phyloP scores from a whole-genome alignment of 495 filamentous ascomycete species.

The Penicillium flavigenum region DNA sequence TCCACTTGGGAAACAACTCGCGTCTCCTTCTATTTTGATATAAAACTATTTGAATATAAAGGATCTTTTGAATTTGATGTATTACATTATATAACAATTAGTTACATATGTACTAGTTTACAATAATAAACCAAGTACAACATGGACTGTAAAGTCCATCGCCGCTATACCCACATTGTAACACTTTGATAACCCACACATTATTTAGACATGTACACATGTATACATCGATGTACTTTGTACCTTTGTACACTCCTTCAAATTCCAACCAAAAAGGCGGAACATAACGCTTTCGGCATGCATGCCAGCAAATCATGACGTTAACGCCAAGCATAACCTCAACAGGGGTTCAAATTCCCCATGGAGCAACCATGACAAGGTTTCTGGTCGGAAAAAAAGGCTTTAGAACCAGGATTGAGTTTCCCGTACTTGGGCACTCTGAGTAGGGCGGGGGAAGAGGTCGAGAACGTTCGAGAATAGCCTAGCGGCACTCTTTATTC shows the following conservation, averaged over 20 bases:
- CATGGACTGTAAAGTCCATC: background rate
- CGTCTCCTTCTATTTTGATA: constrained; percentile 4
- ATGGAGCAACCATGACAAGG: background rate
- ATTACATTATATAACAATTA: background rate
- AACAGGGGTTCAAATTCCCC: constrained; percentile 5
- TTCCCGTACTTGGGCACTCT: background rate
- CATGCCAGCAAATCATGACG: constrained; percentile 24
- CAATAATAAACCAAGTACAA: background rate
- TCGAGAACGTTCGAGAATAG: constrained; percentile 24
- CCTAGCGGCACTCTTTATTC: constrained; percentile 20
- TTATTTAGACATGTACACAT: background rate
- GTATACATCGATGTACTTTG: background rate
- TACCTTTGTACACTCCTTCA: background rate
- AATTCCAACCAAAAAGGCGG: background rate
- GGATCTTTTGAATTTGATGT: background rate
- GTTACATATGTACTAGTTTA: background rate
- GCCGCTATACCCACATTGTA: background rate
- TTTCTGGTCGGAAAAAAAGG: background rate
- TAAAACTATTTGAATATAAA: no score
- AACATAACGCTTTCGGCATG: constrained; percentile 12
- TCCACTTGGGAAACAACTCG: constrained; percentile 2
- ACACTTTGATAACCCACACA: background rate
- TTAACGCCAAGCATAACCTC: constrained; percentile 25
- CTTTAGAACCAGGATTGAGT: constrained; percentile 4
- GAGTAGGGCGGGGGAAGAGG: constrained; percentile 7